Evolutionary conservation across 2,329 filamentous ascomycete species (phyloP).

Genomic region (Aspergillus puulaauensis): DNA sequence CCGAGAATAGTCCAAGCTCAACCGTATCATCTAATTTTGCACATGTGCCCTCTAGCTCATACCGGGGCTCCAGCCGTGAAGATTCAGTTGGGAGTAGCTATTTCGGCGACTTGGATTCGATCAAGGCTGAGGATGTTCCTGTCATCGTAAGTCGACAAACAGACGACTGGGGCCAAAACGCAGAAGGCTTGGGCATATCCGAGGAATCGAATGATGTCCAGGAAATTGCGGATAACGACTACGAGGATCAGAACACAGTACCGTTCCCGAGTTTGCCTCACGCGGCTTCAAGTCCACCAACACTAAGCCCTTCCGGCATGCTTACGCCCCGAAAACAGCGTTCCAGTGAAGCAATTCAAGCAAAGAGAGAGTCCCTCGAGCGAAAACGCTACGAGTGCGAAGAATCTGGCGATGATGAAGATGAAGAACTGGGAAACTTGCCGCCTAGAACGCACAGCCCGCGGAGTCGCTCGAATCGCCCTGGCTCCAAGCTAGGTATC

Average conservation of each 20-base stretch:
- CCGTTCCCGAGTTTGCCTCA: conserved; percentile 57
- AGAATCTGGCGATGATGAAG: conserved; percentile 92
- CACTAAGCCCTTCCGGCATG: conserved; percentile 53
- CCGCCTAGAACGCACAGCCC: conserved; percentile 53
- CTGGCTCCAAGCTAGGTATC: conserved; percentile 85
- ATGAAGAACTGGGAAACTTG: conserved; percentile 75
- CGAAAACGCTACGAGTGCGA: conserved; percentile 70
- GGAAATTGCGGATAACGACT: conserved; percentile 22
- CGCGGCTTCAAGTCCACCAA: conserved; percentile 64
- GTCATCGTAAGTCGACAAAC: conserved; percentile 72
- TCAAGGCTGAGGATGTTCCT: conserved; percentile 74
- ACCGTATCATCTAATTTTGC: conserved; percentile 74
- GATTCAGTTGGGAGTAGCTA: conserved; percentile 82
- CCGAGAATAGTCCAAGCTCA: conserved; percentile 80
- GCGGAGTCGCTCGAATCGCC: conserved; percentile 55
- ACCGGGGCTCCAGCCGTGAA: conserved; percentile 76
- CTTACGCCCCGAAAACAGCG: conserved; percentile 60
- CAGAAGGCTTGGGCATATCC: conserved; percentile 75
- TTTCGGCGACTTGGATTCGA: conserved; percentile 81
- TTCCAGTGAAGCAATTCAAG: conserved; percentile 70
- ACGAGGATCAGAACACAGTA: conserved; percentile 18
- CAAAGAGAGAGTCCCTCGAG: conserved; percentile 73
- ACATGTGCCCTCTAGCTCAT: conserved; percentile 69
- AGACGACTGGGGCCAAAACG: conserved; percentile 69
- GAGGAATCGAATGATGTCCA: conserved; percentile 48